A percentile compares a stretch with the other conserved stretches of the same genome.
Evolutionary conservation across 2,329 filamentous ascomycete species (phyloP).

Genomic region (Penicillium corylophilum): DNA sequence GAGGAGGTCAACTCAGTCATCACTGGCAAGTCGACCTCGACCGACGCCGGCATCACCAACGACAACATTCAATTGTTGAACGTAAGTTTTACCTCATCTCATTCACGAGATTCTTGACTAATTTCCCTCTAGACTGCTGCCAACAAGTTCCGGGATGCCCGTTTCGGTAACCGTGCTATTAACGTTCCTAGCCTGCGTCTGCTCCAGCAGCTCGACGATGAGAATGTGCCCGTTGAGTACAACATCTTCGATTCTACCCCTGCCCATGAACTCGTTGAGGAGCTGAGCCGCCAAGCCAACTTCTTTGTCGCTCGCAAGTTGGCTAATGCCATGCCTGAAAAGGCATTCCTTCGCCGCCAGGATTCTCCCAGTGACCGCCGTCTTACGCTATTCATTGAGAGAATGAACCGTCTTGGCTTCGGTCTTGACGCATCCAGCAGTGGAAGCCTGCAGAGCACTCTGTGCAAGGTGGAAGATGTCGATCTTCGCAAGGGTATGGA

Average conservation of each 20-base stretch:
- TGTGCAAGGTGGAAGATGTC: slow-evolving; percentile 87
- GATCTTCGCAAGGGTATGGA: slow-evolving; percentile 97
- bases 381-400: slow-evolving; percentile 84
- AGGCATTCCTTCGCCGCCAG: slow-evolving; percentile 88
- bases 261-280: slow-evolving; percentile 90
- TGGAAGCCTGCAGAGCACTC: slow-evolving; percentile 85
- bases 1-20: slow-evolving; percentile 83
- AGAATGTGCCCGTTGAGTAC: slow-evolving; percentile 93
- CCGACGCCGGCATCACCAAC: slow-evolving; percentile 64
- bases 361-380: slow-evolving; percentile 81
- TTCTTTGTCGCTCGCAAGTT: slow-evolving; percentile 84
- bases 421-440: slow-evolving; percentile 88
- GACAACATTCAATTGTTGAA: slow-evolving; percentile 80
- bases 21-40: slow-evolving; percentile 60
- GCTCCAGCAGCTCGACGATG: slow-evolving; percentile 91
- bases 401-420: slow-evolving; percentile 88
- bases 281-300: slow-evolving; percentile 92
- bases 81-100: slow-evolving; percentile 46
- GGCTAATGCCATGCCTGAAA: slow-evolving; percentile 75
- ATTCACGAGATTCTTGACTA: neutral
- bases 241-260: slow-evolving; percentile 92
- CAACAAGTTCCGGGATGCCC: slow-evolving; percentile 85
- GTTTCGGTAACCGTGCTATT: slow-evolving; percentile 75
- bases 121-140: slow-evolving; percentile 61
- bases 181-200: slow-evolving; percentile 83